A percentile compares a stretch with the other conserved stretches of the same genome.
These are phyloP conservation scores for Aquilaria sinensis DNA, from an alignment of 345 rosid species.

Conservation along the genomic window DNA sequence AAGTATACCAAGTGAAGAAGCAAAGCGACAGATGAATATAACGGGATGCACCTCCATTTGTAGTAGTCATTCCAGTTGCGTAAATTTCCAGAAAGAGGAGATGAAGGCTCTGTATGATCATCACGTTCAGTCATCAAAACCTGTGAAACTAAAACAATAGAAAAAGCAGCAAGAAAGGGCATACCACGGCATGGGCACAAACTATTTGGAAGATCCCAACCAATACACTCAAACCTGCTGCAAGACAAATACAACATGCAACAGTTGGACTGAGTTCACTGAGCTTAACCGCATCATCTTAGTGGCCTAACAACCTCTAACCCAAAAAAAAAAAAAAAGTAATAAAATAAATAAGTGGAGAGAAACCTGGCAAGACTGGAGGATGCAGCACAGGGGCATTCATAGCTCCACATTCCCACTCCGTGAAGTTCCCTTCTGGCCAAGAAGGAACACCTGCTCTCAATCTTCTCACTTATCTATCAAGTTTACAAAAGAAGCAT, in stretches of 20 bases:
- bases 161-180: slow-evolving; percentile 5
- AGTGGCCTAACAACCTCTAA: too few relatives aligned
- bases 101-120: slow-evolving; percentile 43
- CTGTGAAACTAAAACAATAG: not conserved
- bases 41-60: slow-evolving; percentile 73
- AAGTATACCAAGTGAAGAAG: slow-evolving; percentile 87
- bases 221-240: slow-evolving; percentile 29
- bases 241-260: not conserved
- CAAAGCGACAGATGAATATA: slow-evolving; percentile 75
- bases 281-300: too few relatives aligned
- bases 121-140: slow-evolving; percentile 11
- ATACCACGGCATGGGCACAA: slow-evolving; percentile 78
- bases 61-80: slow-evolving; percentile 63
- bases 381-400: slow-evolving; percentile 50
- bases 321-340: too few relatives aligned
- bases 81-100: slow-evolving; percentile 29
- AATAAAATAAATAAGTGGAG: not conserved
- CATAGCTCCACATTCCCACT: slow-evolving; percentile 71
- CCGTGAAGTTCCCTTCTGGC: slow-evolving; percentile 55
- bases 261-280: not conserved
- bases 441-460: slow-evolving; percentile 68
- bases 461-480: slow-evolving; percentile 45
- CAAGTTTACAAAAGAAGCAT: not conserved
- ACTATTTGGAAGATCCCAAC: slow-evolving; percentile 59
- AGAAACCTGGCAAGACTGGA: slow-evolving; percentile 33